These are phyloP conservation scores for Austroboletus eburneus DNA, from an alignment of 768 basidiomycete genomes.

Conservation along the genomic window DNA sequence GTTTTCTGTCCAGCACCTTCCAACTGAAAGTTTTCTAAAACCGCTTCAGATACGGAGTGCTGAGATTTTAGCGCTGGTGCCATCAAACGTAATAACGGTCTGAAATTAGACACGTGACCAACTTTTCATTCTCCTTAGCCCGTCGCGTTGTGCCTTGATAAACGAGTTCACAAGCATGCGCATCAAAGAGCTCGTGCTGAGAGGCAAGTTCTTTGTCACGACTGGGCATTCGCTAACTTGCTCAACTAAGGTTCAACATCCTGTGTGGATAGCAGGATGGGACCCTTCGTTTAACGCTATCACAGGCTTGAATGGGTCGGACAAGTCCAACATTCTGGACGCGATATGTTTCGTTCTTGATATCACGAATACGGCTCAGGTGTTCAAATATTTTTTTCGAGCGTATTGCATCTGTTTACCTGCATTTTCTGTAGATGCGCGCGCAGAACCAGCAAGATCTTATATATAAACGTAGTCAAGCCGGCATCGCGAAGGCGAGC, in stretches of 20 bases:
- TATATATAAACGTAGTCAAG: slow-evolving; percentile 98
- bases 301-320: slow-evolving; percentile 92
- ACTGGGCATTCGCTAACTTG: no score
- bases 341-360: slow-evolving; percentile 99
- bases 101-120: slow-evolving; percentile 9
- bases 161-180: no score
- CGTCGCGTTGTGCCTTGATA: slow-evolving; percentile 35
- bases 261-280: slow-evolving; percentile 95
- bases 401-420: not conserved
- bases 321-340: slow-evolving; percentile 99
- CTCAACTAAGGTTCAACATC: slow-evolving; percentile 99
- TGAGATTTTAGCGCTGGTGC: no score
- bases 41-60: no score
- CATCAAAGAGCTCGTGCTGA: no score
- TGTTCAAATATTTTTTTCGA: slow-evolving; percentile 30
- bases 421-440: slow-evolving; percentile 59
- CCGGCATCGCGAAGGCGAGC: slow-evolving; percentile 93
- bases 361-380: slow-evolving; percentile 94
- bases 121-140: slow-evolving; percentile 16
- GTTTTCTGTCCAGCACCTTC: no score
- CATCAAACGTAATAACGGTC: no score
- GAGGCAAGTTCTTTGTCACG: no score
- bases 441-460: slow-evolving; percentile 95
- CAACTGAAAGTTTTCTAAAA: no score
- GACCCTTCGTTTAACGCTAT: slow-evolving; percentile 98